Evolutionary conservation across 805 yeast species (phyloP).

Genomic region (Kodamaea kaohsiungensis): DNA sequence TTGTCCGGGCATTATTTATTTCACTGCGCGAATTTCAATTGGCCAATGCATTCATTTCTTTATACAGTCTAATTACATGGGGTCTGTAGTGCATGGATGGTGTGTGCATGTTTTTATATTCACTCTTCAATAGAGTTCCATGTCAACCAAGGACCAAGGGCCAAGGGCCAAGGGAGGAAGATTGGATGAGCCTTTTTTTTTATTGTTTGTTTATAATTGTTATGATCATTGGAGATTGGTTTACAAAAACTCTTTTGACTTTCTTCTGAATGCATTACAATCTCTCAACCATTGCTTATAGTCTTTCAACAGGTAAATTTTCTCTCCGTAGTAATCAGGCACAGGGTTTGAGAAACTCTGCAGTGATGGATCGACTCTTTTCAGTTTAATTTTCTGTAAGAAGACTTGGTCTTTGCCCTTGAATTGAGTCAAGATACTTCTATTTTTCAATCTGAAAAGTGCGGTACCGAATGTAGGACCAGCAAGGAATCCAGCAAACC

Average conservation of each 20-base stretch:
- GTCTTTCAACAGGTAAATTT: constrained; percentile 79
- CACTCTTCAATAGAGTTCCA: too few relatives aligned
- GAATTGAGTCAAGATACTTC: constrained; percentile 47
- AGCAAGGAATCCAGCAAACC: constrained; percentile 72
- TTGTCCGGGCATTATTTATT: neutral
- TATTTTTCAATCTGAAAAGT: constrained; percentile 59
- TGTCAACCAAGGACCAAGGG: too few relatives aligned
- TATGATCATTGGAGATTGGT: too few relatives aligned
- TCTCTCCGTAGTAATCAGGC: constrained; percentile 98
- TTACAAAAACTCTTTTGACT: constrained; percentile 71
- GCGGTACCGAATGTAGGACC: constrained; percentile 81
- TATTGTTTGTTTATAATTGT: too few relatives aligned
- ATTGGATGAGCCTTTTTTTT: too few relatives aligned
- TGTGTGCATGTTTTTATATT: too few relatives aligned
- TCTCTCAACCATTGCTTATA: constrained; percentile 97
- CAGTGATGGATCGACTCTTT: constrained; percentile 89
- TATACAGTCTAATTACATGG: neutral
- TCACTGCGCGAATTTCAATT: neutral
- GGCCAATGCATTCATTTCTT: neutral
- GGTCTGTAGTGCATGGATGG: constrained; percentile 2
- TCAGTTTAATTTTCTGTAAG: constrained; percentile 67
- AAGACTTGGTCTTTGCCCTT: constrained; percentile 69
- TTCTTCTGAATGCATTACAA: constrained; percentile 85
- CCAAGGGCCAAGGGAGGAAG: too few relatives aligned
- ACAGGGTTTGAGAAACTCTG: constrained; percentile 93